phyloP scores from a whole-genome alignment of 345 rosid genomes.

The Murraya koenigii region DNA sequence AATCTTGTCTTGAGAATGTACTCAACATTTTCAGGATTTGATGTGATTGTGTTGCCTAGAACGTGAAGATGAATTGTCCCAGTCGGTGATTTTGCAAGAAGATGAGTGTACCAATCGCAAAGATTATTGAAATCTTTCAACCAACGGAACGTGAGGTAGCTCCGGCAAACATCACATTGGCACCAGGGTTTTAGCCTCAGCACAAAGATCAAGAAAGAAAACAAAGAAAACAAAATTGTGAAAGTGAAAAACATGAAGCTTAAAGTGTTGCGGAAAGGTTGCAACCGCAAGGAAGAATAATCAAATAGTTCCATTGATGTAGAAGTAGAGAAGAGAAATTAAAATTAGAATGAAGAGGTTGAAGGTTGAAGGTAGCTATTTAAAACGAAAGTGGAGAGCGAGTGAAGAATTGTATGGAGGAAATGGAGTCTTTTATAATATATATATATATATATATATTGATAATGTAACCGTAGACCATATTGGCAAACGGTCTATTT shows the following conservation, averaged over 20 bases:
- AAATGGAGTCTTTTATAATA: neutral
- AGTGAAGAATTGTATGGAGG: neutral
- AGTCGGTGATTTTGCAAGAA: slow-evolving; percentile 37
- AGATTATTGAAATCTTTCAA: slow-evolving; percentile 37
- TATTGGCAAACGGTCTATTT: neutral
- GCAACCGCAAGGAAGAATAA: slow-evolving; percentile 13
- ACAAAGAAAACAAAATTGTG: slow-evolving; percentile 25
- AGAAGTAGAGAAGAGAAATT: neutral
- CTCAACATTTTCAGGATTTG: slow-evolving; percentile 56
- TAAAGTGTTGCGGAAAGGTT: slow-evolving; percentile 13
- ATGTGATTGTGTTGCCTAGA: slow-evolving; percentile 47
- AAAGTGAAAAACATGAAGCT: slow-evolving; percentile 34
- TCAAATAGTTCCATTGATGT: slow-evolving; percentile 20
- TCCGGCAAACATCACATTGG: slow-evolving; percentile 35
- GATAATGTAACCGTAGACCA: neutral
- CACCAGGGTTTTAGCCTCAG: slow-evolving; percentile 35
- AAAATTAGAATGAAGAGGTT: neutral
- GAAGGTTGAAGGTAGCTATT: neutral
- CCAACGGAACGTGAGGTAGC: slow-evolving; percentile 34
- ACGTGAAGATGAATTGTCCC: slow-evolving; percentile 44
- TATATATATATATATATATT: too few relatives aligned
- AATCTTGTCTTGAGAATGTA: slow-evolving; percentile 62
- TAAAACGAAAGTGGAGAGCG: neutral
- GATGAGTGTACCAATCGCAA: slow-evolving; percentile 47
- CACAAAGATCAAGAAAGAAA: slow-evolving; percentile 32